A percentile compares a stretch with the other conserved stretches of the same genome.
Evolutionary conservation across 495 filamentous ascomycete species (phyloP).

Genomic region (Penicillium simplicissimum): DNA sequence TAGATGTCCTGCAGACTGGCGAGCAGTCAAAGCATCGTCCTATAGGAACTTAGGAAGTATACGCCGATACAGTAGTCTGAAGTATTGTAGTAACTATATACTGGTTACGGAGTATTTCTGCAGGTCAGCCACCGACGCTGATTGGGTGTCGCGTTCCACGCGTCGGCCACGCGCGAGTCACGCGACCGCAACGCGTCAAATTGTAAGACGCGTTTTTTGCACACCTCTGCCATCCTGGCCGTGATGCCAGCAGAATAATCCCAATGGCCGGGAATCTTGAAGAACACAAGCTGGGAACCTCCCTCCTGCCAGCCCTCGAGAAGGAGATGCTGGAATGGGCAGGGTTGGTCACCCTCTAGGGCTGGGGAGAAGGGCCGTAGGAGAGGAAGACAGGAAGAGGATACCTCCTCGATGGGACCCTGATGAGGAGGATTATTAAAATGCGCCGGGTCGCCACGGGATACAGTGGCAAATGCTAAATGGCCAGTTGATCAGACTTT

Average conservation of each 20-base stretch:
- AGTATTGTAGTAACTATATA: too few relatives aligned
- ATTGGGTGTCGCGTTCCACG: slow-evolving; percentile 28
- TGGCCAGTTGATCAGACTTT: background rate
- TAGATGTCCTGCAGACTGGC: background rate
- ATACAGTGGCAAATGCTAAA: background rate
- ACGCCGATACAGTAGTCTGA: background rate
- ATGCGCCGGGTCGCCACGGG: slow-evolving; percentile 4
- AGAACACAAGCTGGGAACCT: background rate
- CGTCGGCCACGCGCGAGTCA: slow-evolving; percentile 17
- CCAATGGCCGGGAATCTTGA: background rate
- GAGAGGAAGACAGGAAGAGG: background rate
- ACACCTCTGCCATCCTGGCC: background rate
- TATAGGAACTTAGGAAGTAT: background rate
- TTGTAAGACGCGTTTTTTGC: background rate
- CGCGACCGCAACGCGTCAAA: background rate
- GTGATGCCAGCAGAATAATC: background rate
- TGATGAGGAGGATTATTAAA: slow-evolving; percentile 4
- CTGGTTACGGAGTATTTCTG: too few relatives aligned
- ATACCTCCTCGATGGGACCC: background rate
- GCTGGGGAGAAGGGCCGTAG: slow-evolving; percentile 7
- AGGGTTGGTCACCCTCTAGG: background rate
- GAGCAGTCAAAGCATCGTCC: background rate
- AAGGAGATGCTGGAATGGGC: background rate
- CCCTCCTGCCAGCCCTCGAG: slow-evolving; percentile 3
- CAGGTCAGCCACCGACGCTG: slow-evolving; percentile 5